Evolutionary conservation across 768 basidiomycete species (phyloP), one percentile per base, ranked within the genome.

Genomic region (Rhizopogon vinicolor): DNA sequence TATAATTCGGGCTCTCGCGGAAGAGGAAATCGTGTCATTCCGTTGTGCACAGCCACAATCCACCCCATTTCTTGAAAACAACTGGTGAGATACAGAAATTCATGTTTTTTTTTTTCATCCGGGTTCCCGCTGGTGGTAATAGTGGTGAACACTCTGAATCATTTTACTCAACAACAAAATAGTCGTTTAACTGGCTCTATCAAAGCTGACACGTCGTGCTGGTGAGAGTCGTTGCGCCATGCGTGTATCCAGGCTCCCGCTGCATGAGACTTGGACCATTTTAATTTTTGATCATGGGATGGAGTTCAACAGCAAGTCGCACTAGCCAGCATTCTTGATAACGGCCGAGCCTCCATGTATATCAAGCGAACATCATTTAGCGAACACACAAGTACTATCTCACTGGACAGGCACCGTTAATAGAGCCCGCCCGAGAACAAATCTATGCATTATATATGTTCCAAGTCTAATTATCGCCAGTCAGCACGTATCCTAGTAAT

Each of bases 371-470:
- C 33, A 35, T 35, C 3, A 25, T 25, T 4, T 7, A 48, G 33
- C 33, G 19, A 18, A 22, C 46, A 48, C 13, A 48, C 31, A 33
- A 33, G 7, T 33, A 49, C 19, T 19, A 33, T 9, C 18, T 48
- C 48, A 6, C 33, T 16, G 14, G 14, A 35, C 33, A 49, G 14
- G 19, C 37, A 48, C 19, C 22, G 3, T 25, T 25, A 5, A 37
- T 16, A 49, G 19, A 37, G 48, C 10, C 37, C 48, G 35, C 35
- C 19, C 16, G 33, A 37, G 14, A 53, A 25, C 33, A 50, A 35
- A 35, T 65, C 49, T 56, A 67, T 25, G 63, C 61, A 48, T 63
- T 65, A 50, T 69, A 69, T 48, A 69, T 64, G 31, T 69, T 69
- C 68, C 68, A 70, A 4, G 60, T 52, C 72, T 69, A 19, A 39